A percentile compares a stretch with the other conserved stretches of the same genome.
These are phyloP conservation scores for Vaccinium corymbosum DNA, from an alignment of 148 eudicot species.

Conservation along the genomic window DNA sequence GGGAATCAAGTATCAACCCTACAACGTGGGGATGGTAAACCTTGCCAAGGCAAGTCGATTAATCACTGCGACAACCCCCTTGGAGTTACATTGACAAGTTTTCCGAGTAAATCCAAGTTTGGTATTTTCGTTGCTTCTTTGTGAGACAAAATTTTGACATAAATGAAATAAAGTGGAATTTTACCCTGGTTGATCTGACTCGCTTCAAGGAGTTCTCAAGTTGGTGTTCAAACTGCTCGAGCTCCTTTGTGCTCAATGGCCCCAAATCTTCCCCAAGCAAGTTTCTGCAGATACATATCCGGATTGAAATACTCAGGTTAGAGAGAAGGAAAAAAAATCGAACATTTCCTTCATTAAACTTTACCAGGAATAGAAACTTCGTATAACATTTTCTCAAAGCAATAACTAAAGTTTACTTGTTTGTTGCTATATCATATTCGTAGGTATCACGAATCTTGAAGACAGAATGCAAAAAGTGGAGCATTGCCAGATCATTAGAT, in stretches of 20 bases:
- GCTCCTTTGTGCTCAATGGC: constrained; percentile 50
- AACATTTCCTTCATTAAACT: not conserved
- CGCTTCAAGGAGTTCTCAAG: constrained; percentile 57
- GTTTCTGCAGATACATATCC: constrained; percentile 33
- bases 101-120: not conserved
- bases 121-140: not conserved
- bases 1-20: too few species aligned
- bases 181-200: constrained; percentile 63
- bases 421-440: too few species aligned
- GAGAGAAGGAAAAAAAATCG: not conserved
- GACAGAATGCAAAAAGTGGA: not conserved
- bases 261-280: constrained; percentile 70
- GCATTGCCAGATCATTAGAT: not conserved
- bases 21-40: too few species aligned
- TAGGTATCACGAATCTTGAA: not conserved
- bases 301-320: not conserved
- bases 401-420: too few species aligned
- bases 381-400: not conserved
- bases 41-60: too few species aligned
- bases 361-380: not conserved
- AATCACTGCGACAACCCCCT: too few species aligned
- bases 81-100: not conserved
- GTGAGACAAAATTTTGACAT: not conserved
- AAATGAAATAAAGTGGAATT: not conserved
- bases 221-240: constrained; percentile 70